Conservation (phyloP, 345 rosid species). For the Raphanus sativus region DNA sequence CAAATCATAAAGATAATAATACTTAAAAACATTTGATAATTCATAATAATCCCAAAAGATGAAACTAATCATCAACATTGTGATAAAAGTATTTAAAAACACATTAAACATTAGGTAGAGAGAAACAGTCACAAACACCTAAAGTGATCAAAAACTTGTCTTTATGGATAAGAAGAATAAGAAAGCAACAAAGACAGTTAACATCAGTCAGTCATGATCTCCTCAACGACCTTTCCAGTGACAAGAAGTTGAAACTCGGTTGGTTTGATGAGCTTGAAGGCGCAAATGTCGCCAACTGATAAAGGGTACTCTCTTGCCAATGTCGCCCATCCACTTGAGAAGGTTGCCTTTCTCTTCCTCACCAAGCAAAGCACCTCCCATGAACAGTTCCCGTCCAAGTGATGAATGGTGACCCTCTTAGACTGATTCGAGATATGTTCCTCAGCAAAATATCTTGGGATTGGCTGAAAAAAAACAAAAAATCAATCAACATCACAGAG, state of each 20-base stretch:
- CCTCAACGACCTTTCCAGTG: not conserved
- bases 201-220: not conserved
- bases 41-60: not conserved
- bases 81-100: not conserved
- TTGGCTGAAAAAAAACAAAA: conserved; percentile 3
- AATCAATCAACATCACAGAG: not conserved
- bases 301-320: not conserved
- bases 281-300: not conserved
- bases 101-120: not conserved
- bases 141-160: not conserved
- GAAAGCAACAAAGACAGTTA: not conserved
- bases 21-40: not conserved
- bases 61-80: not conserved
- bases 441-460: conserved; percentile 18
- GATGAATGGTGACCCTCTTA: not conserved
- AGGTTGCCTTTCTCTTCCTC: not conserved
- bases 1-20: conserved; percentile 7
- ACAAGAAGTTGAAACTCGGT: not conserved
- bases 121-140: not conserved
- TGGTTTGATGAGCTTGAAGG: not conserved
- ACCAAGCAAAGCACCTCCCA: conserved; percentile 27
- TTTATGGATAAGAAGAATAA: not conserved
- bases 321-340: not conserved
- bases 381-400: not conserved
- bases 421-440: not conserved